Conservation (phyloP, 192 early-diverging fungal genomes). For the Neocallimastix lanati region DNA sequence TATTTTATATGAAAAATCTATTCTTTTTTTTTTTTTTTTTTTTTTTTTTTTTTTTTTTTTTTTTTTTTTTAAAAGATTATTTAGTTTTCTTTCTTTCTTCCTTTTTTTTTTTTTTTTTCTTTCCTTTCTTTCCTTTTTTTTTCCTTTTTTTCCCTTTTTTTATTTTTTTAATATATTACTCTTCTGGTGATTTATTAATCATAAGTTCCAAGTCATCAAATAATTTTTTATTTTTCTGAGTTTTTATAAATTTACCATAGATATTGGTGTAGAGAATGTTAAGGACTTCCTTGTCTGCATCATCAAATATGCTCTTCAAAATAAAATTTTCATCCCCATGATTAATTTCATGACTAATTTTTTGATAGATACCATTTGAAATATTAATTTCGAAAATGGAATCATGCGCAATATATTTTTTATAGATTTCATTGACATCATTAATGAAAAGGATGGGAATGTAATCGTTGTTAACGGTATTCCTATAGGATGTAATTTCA, state of each 20-base stretch:
- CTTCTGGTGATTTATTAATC: background rate
- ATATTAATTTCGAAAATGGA: background rate
- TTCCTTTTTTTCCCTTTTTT: no score
- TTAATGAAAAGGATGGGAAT: background rate
- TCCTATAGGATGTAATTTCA: background rate
- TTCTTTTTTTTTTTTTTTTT: no score
- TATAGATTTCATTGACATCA: background rate
- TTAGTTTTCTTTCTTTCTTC: no score
- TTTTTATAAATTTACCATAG: background rate
- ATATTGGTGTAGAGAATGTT: background rate
- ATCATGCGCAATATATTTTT: background rate
- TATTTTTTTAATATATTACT: no score
- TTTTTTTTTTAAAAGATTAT: no score
- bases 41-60: no score
- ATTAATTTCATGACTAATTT: background rate
- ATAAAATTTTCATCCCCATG: background rate
- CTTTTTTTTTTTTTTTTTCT: no score
- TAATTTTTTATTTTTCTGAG: background rate
- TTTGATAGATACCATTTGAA: background rate
- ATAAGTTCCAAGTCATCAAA: background rate
- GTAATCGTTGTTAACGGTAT: background rate
- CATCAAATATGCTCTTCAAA: background rate
- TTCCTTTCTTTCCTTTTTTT: no score
- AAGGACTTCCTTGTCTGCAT: background rate
- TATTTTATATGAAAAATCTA: no score